These are phyloP conservation scores for Paxillus ammoniavirescens DNA, from an alignment of 768 basidiomycete genomes.

Conservation along the genomic window DNA sequence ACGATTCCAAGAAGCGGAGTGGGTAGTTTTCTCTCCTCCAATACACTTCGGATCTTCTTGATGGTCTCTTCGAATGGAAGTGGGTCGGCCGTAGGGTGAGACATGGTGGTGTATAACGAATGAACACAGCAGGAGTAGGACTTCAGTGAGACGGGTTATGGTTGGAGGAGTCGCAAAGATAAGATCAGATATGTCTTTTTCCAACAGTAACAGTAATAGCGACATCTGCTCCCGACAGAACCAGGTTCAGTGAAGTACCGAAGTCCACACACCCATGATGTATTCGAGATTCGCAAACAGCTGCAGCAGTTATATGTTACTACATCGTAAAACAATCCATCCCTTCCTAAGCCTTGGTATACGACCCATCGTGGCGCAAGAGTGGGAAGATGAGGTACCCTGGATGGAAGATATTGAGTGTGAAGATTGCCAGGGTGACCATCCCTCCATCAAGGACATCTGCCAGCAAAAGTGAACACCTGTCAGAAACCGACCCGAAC, in stretches of 20 bases:
- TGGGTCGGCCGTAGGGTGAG: conserved; percentile 4
- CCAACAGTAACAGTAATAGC: too few species aligned
- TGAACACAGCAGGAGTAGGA: too few species aligned
- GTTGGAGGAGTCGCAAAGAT: too few species aligned
- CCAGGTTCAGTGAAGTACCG: too few species aligned
- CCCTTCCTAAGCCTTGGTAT: not conserved
- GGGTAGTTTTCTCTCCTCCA: conserved; percentile 35
- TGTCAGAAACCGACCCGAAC: not conserved
- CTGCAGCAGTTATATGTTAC: too few species aligned
- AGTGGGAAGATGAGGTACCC: conserved; percentile 27
- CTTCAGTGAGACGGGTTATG: too few species aligned
- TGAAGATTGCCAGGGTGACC: conserved; percentile 45
- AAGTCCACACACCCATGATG: too few species aligned
- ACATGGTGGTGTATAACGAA: conserved; percentile 6
- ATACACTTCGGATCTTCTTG: conserved; percentile 26
- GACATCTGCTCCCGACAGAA: too few species aligned
- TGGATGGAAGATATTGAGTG: conserved; percentile 46
- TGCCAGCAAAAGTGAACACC: conserved; percentile 12
- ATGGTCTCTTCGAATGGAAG: conserved; percentile 28
- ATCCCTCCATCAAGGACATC: conserved; percentile 52
- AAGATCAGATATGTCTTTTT: too few species aligned
- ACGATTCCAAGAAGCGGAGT: conserved; percentile 78
- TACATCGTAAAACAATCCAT: not conserved
- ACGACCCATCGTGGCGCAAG: not conserved
- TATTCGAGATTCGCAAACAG: too few species aligned